Evolutionary conservation across 176 grass and related monocot species (phyloP).

Genomic region (Puccinellia tenuiflora): DNA sequence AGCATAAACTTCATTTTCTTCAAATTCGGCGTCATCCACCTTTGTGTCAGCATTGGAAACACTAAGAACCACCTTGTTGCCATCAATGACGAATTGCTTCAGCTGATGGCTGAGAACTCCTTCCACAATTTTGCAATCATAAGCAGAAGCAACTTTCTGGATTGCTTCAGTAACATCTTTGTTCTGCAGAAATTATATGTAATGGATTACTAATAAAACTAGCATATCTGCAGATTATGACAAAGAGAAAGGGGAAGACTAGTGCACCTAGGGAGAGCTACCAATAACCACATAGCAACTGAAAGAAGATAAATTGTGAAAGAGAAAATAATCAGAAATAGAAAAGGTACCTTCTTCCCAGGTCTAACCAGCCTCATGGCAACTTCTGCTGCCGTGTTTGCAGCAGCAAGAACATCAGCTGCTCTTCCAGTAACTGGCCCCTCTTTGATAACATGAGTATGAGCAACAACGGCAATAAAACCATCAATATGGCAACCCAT

Average conservation of each 20-base stretch:
- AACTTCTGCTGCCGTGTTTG: slow-evolving; percentile 92
- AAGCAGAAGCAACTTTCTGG: slow-evolving; percentile 93
- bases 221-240: background rate
- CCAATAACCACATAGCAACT: background rate
- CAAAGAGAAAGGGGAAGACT: background rate
- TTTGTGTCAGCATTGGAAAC: slow-evolving; percentile 80
- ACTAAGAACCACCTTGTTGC: slow-evolving; percentile 92
- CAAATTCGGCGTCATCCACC: slow-evolving; percentile 99
- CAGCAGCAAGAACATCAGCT: slow-evolving; percentile 87
- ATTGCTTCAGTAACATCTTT: slow-evolving; percentile 97
- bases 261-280: background rate
- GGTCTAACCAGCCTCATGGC: slow-evolving; percentile 91
- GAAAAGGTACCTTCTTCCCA: slow-evolving; percentile 71
- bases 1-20: slow-evolving; percentile 99
- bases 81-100: slow-evolving; percentile 97
- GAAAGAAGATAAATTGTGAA: background rate
- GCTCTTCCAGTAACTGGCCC: slow-evolving; percentile 73
- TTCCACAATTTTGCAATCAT: slow-evolving; percentile 98
- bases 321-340: background rate
- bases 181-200: slow-evolving; percentile 45
- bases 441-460: slow-evolving; percentile 72
- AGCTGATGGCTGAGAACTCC: slow-evolving; percentile 97
- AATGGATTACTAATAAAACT: background rate
- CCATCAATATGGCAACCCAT: slow-evolving; percentile 99
- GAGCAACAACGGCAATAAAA: slow-evolving; percentile 98